These are phyloP conservation scores for Narthecium ossifragum DNA, from an alignment of 106 monocot genomes.

Conservation along the genomic window DNA sequence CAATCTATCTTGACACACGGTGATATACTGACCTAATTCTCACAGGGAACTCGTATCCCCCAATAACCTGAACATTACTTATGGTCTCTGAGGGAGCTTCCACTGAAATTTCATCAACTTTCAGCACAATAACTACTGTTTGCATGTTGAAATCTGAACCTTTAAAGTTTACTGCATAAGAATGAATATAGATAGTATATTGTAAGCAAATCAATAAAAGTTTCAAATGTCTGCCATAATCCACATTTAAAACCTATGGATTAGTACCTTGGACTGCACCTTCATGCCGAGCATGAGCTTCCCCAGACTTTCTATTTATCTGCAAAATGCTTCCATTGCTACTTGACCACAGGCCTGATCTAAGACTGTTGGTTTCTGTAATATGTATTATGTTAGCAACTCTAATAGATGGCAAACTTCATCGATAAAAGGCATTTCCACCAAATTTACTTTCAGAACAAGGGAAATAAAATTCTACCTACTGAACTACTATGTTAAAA, in stretches of 20 bases:
- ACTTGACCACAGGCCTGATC: conserved; percentile 63
- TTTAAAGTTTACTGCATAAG: conserved; percentile 56
- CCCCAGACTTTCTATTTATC: conserved; percentile 65
- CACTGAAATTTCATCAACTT: conserved; percentile 51
- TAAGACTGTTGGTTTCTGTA: background rate
- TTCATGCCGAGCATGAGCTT: conserved; percentile 63
- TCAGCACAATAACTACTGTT: conserved; percentile 61
- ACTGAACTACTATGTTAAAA: no score
- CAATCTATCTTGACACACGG: background rate
- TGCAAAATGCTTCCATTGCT: conserved; percentile 60
- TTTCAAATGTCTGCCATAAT: background rate
- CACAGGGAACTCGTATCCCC: conserved; percentile 76
- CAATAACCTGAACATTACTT: conserved; percentile 70
- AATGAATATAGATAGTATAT: background rate
- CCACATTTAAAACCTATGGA: background rate
- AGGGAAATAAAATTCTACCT: no score
- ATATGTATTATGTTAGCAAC: no score
- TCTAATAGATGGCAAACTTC: no score
- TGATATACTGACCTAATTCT: conserved; percentile 53
- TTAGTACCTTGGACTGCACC: conserved; percentile 68
- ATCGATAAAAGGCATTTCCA: no score
- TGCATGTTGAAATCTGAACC: conserved; percentile 54
- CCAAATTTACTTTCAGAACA: no score
- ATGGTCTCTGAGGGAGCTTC: conserved; percentile 62
- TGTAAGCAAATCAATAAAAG: background rate